These are phyloP conservation scores for Fusarium succisae DNA, from an alignment of 2,329 filamentous ascomycete genomes.

Conservation along the genomic window DNA sequence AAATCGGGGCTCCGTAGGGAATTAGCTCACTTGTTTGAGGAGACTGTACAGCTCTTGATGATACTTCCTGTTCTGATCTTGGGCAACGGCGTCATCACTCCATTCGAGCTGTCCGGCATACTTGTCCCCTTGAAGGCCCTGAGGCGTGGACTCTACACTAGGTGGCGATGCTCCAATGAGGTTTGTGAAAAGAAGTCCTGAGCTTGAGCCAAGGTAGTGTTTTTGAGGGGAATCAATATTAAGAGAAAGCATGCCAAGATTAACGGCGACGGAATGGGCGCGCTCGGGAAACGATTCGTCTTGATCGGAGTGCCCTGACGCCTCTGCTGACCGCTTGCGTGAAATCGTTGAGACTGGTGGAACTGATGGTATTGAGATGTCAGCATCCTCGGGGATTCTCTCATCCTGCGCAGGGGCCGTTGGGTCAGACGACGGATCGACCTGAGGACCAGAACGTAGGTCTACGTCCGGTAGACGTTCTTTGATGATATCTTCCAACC, in stretches of 20 bases:
- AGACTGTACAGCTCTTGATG: not conserved
- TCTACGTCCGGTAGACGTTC: constrained; percentile 18
- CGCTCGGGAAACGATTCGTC: constrained; percentile 29
- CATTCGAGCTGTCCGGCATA: not conserved
- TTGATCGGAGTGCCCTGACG: not conserved
- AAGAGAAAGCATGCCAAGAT: constrained; percentile 50
- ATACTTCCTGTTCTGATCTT: not conserved
- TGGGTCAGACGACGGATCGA: not conserved
- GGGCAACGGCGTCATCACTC: not conserved
- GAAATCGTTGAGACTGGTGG: constrained; percentile 30
- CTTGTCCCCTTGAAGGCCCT: not conserved
- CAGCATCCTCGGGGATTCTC: not conserved
- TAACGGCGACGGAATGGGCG: constrained; percentile 45
- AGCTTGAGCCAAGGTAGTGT: not conserved
- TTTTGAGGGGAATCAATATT: constrained; percentile 43
- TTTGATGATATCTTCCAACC: constrained; percentile 21
- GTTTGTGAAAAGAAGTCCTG: not conserved
- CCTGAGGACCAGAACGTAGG: constrained; percentile 2
- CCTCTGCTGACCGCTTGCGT: constrained; percentile 31
- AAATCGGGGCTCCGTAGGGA: rapidly evolving
- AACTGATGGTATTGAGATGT: not conserved
- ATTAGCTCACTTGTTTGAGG: not conserved
- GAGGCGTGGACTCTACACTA: not conserved
- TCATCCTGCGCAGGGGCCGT: not conserved
- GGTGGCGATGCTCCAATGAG: not conserved